Percentiles rank a stretch among this genome's conserved stretches.
Evolutionary conservation across 176 grass and related monocot species (phyloP).

Genomic region (Echinochloa phyllopogon): DNA sequence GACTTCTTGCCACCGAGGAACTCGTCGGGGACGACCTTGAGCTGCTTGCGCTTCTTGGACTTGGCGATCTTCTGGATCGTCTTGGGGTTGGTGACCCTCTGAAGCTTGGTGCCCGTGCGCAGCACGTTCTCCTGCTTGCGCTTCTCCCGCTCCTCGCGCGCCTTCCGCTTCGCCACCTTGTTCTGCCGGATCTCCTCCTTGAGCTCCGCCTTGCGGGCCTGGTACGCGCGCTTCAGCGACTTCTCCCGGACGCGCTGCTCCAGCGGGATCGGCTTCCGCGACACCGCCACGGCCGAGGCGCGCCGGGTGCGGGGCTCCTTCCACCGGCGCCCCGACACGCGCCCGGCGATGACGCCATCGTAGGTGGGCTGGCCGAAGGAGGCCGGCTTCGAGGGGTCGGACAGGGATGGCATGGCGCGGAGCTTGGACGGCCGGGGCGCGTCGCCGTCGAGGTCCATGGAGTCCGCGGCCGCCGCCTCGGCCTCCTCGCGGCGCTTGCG

Average conservation of each 20-base stretch:
- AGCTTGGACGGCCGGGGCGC: slow-evolving; percentile 63
- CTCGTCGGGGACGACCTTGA: slow-evolving; percentile 86
- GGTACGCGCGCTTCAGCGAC: slow-evolving; percentile 83
- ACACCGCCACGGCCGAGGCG: slow-evolving; percentile 65
- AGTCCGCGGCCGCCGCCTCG: slow-evolving; percentile 28
- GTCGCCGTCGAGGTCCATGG: slow-evolving; percentile 72
- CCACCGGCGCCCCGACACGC: slow-evolving; percentile 83
- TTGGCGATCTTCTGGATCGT: slow-evolving; percentile 97
- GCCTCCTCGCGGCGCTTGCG: slow-evolving; percentile 60
- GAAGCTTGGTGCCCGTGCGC: slow-evolving; percentile 78
- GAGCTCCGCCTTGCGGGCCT: slow-evolving; percentile 71
- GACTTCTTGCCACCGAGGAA: slow-evolving; percentile 64
- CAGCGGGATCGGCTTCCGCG: slow-evolving; percentile 60
- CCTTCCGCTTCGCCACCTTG: slow-evolving; percentile 81
- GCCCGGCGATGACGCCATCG: slow-evolving; percentile 85
- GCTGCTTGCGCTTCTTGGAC: slow-evolving; percentile 79
- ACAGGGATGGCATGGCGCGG: slow-evolving; percentile 65
- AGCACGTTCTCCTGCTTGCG: slow-evolving; percentile 86
- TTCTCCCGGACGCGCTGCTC: slow-evolving; percentile 83
- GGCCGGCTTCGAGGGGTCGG: slow-evolving; percentile 79
- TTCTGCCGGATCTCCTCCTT: slow-evolving; percentile 90
- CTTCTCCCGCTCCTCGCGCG: slow-evolving; percentile 90
- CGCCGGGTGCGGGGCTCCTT: slow-evolving; percentile 80
- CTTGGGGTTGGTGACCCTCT: slow-evolving; percentile 91
- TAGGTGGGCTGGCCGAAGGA: slow-evolving; percentile 82